phyloP scores from a whole-genome alignment of 352 stramenopile species.

The Phytophthora pisi region DNA sequence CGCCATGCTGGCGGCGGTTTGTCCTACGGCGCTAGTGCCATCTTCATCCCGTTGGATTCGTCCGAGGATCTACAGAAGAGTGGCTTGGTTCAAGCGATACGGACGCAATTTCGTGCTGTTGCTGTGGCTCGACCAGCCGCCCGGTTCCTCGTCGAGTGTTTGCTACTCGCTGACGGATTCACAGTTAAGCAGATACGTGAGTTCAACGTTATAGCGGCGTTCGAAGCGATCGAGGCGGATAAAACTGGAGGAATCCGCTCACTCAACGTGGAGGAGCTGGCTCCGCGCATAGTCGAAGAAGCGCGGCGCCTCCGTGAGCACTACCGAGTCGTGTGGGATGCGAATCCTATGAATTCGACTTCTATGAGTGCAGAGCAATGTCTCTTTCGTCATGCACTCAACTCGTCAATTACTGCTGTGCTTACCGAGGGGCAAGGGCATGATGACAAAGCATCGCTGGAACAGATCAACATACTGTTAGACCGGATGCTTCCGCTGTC shows the following conservation, averaged over 20 bases:
- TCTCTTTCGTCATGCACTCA: constrained; percentile 29
- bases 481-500: constrained; percentile 35
- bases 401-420: constrained; percentile 1
- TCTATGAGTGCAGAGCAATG: constrained; percentile 16
- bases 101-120: constrained; percentile 39
- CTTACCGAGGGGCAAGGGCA: background rate
- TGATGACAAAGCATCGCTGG: background rate
- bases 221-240: constrained; percentile 28
- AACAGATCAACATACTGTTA: constrained; percentile 16
- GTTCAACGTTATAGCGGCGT: constrained; percentile 25
- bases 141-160: constrained; percentile 32
- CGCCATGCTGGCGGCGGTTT: constrained; percentile 6
- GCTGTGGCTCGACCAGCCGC: constrained; percentile 31
- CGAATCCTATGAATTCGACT: constrained; percentile 4
- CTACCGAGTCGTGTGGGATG: constrained; percentile 21
- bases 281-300: constrained; percentile 32
- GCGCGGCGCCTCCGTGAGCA: constrained; percentile 17
- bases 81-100: constrained; percentile 33
- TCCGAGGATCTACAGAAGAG: constrained; percentile 12
- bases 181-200: constrained; percentile 11
- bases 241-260: constrained; percentile 14
- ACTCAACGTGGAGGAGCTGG: constrained; percentile 29
- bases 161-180: constrained; percentile 42
- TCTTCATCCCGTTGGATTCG: constrained; percentile 42
- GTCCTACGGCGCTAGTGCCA: constrained; percentile 19